Conservation (phyloP, 2,329 filamentous ascomycete species). For the Trichoderma harzianum region DNA sequence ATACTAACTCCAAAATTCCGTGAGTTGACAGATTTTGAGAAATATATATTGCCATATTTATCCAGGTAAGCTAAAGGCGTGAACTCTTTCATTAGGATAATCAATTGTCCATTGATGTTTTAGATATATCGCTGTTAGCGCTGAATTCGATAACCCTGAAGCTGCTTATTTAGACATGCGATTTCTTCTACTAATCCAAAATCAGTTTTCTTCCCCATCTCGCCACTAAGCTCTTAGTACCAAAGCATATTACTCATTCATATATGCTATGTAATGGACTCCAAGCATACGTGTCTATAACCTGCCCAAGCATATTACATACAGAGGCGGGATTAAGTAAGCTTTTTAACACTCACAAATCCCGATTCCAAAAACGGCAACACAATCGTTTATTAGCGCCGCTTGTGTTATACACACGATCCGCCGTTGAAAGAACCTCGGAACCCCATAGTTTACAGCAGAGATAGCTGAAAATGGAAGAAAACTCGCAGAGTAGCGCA, state of each 20-base stretch:
- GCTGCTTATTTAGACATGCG: too few species aligned
- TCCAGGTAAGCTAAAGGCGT: not conserved
- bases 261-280: too few species aligned
- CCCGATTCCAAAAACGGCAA: not conserved
- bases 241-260: too few species aligned
- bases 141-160: not conserved
- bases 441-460: not conserved
- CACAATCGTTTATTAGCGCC: not conserved
- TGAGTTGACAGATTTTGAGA: not conserved
- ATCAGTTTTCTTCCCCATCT: too few species aligned
- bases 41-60: not conserved
- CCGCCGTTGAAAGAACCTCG: not conserved
- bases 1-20: not conserved
- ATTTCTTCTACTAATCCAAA: too few species aligned
- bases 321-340: not conserved
- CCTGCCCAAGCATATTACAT: too few species aligned
- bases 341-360: not conserved
- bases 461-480: not conserved
- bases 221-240: too few species aligned
- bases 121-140: not conserved
- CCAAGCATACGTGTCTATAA: too few species aligned
- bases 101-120: not conserved
- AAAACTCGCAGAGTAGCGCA: not conserved
- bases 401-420: not conserved
- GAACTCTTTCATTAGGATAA: not conserved